These are phyloP conservation scores for Exutisphaerella laricina DNA, from an alignment of 2,329 filamentous ascomycete species.

Conservation along the genomic window DNA sequence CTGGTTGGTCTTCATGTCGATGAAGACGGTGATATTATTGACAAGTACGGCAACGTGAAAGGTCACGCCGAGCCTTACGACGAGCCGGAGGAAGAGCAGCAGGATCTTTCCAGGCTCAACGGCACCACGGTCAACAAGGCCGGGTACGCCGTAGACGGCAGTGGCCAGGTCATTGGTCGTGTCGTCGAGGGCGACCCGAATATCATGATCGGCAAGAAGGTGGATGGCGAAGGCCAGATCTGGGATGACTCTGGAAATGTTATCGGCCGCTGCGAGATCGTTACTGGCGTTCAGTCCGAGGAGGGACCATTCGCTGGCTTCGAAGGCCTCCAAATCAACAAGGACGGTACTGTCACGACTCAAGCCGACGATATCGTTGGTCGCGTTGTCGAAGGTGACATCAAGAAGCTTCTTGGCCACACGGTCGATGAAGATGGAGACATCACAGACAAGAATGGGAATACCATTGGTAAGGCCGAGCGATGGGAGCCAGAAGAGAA, in stretches of 20 bases:
- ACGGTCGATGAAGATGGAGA: conserved; percentile 49
- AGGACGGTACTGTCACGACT: conserved; percentile 52
- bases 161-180: conserved; percentile 54
- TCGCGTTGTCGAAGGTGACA: conserved; percentile 46
- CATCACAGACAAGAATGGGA: conserved; percentile 50
- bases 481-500: conserved; percentile 51
- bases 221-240: conserved; percentile 58
- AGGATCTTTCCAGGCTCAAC: conserved; percentile 55
- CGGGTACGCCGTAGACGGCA: conserved; percentile 56
- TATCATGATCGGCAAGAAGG: conserved; percentile 55
- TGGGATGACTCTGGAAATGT: conserved; percentile 60
- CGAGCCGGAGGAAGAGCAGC: conserved; percentile 43
- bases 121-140: conserved; percentile 60
- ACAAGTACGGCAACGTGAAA: conserved; percentile 63
- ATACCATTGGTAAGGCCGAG: conserved; percentile 48
- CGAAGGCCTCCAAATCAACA: conserved; percentile 51
- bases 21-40: conserved; percentile 75
- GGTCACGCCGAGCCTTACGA: conserved; percentile 56
- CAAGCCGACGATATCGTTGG: conserved; percentile 44
- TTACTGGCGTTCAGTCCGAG: conserved; percentile 43
- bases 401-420: conserved; percentile 48
- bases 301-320: conserved; percentile 58
- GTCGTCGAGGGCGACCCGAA: conserved; percentile 53
- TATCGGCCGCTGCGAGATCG: conserved; percentile 54
- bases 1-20: conserved; percentile 71